Evolutionary conservation across 2,329 filamentous ascomycete species (phyloP).

Genomic region (Fusarium torreyae): DNA sequence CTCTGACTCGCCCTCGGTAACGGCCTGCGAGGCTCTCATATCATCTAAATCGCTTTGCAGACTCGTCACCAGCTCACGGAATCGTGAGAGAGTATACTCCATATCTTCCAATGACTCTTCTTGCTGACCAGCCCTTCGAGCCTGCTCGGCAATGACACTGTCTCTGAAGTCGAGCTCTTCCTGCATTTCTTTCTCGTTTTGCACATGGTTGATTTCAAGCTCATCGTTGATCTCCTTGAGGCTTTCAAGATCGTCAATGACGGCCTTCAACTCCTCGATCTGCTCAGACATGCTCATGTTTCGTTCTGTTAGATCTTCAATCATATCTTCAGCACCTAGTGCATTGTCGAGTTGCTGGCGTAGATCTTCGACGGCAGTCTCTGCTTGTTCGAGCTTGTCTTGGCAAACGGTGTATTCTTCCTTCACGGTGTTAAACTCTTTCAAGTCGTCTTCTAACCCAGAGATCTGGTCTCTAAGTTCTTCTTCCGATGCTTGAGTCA

Average conservation of each 20-base stretch:
- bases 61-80: conserved; percentile 89
- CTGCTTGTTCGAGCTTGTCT: conserved; percentile 79
- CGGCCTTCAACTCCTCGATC: conserved; percentile 84
- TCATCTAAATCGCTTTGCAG: conserved; percentile 91
- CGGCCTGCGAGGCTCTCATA: conserved; percentile 90
- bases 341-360: conserved; percentile 92
- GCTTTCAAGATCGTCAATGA: conserved; percentile 89
- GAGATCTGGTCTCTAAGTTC: conserved; percentile 84
- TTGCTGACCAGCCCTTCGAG: conserved; percentile 79
- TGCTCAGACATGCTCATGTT: conserved; percentile 88
- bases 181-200: conserved; percentile 94
- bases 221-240: conserved; percentile 95
- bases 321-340: conserved; percentile 91
- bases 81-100: conserved; percentile 90
- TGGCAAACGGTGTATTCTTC: conserved; percentile 79
- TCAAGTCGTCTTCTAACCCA: conserved; percentile 79
- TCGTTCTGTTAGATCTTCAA: conserved; percentile 90
- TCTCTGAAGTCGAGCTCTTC: conserved; percentile 94
- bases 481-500: conserved; percentile 87
- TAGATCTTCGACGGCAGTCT: conserved; percentile 86
- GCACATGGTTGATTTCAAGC: conserved; percentile 91
- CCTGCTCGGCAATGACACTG: conserved; percentile 85
- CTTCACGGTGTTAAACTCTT: conserved; percentile 76
- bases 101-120: conserved; percentile 87
- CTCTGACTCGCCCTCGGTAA: conserved; percentile 93